Percentiles rank a stretch among this genome's conserved stretches.
phyloP scores from a whole-genome alignment of 345 rosid genomes.

The Populus tremula region DNA sequence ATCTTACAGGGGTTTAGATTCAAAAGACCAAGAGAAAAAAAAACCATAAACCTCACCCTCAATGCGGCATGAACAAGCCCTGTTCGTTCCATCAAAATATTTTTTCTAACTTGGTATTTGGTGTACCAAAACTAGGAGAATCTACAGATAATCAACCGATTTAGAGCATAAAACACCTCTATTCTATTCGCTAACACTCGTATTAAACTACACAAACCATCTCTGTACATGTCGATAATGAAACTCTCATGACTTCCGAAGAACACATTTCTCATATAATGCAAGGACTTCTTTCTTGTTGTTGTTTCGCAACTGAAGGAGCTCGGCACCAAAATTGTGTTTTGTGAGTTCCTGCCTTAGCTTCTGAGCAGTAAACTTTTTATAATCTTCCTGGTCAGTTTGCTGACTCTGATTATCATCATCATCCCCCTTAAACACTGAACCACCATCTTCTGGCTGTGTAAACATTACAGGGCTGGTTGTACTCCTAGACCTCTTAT shows the following conservation, averaged over 20 bases:
- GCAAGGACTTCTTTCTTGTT: constrained; percentile 82
- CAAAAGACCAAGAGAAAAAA: not conserved
- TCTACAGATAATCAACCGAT: not conserved
- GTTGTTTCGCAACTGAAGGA: constrained; percentile 66
- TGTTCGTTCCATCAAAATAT: not conserved
- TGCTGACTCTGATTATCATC: constrained; percentile 62
- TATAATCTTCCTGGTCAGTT: constrained; percentile 61
- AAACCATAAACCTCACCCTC: not conserved
- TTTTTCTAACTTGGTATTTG: not conserved
- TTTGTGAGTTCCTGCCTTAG: constrained; percentile 89
- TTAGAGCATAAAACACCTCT: not conserved
- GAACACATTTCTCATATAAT: constrained; percentile 68
- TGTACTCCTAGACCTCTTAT: constrained; percentile 64
- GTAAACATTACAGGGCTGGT: constrained; percentile 47
- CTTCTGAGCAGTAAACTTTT: constrained; percentile 65
- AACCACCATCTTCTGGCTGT: constrained; percentile 66
- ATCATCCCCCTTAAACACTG: constrained; percentile 56
- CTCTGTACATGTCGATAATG: constrained; percentile 34
- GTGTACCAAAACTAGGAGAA: not conserved
- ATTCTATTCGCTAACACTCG: not conserved
- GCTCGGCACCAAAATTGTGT: constrained; percentile 75
- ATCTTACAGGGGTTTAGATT: not conserved
- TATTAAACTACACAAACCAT: constrained; percentile 18
- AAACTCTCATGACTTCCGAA: constrained; percentile 47
- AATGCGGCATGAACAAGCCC: not conserved